Evolutionary conservation across 352 stramenopile species (phyloP).

Genomic region (Thraustotheca clavata): DNA sequence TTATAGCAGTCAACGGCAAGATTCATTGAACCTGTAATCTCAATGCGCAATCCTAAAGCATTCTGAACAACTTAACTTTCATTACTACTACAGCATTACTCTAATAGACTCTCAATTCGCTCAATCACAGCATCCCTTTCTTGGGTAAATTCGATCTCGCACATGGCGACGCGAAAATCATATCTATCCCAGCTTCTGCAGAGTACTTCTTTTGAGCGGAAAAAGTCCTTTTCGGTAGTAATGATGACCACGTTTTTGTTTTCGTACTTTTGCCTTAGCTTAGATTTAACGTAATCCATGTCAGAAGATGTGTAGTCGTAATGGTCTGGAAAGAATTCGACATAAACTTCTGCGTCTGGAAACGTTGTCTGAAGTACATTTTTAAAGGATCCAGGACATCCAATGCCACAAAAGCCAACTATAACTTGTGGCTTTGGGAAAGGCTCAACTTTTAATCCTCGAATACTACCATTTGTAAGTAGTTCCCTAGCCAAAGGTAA

Average conservation of each 20-base stretch:
- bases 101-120: background rate
- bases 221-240: constrained; percentile 62
- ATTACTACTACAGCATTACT: background rate
- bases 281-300: constrained; percentile 26
- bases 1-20: no score
- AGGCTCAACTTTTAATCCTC: background rate
- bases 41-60: background rate
- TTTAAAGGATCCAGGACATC: constrained; percentile 51
- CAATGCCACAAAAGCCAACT: constrained; percentile 49
- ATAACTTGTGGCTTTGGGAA: constrained; percentile 17
- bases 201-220: constrained; percentile 26
- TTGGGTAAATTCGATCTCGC: constrained; percentile 33
- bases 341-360: constrained; percentile 26
- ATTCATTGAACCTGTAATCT: no score
- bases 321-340: constrained; percentile 57
- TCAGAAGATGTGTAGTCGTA: constrained; percentile 38
- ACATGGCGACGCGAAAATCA: constrained; percentile 29
- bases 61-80: constrained; percentile 10
- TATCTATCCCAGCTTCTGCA: constrained; percentile 1
- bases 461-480: background rate
- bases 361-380: constrained; percentile 32
- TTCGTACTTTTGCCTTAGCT: background rate
- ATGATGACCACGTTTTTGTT: constrained; percentile 32
- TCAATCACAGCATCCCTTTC: constrained; percentile 21
- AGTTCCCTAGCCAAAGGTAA: constrained; percentile 17